These are phyloP conservation scores for Sporobolomyces pararoseus DNA, from an alignment of 768 basidiomycete species.

Conservation along the genomic window DNA sequence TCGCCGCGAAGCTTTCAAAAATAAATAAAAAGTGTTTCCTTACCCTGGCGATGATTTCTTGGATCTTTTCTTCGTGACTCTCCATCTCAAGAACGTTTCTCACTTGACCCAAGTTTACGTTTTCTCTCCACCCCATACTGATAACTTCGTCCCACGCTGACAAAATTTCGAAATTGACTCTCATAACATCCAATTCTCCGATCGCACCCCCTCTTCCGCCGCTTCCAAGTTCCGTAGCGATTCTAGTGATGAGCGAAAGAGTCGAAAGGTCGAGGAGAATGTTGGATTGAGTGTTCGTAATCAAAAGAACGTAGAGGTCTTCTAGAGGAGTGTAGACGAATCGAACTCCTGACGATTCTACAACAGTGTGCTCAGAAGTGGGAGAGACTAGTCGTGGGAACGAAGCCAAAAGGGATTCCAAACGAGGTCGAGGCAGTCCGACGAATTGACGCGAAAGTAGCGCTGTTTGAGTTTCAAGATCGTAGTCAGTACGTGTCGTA, in stretches of 20 bases:
- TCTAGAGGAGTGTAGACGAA: slow-evolving; percentile 50
- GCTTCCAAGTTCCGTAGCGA: slow-evolving; percentile 72
- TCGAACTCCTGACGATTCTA: slow-evolving; percentile 43
- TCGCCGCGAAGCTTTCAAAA: too few relatives aligned
- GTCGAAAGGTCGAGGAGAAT: slow-evolving; percentile 98
- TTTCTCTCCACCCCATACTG: slow-evolving; percentile 65
- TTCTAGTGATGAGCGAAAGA: slow-evolving; percentile 84
- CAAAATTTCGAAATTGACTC: slow-evolving; percentile 86
- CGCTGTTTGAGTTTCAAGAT: slow-evolving; percentile 54
- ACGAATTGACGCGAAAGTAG: slow-evolving; percentile 95
- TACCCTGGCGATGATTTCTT: slow-evolving; percentile 94
- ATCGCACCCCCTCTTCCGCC: slow-evolving; percentile 57
- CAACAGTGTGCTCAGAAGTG: slow-evolving; percentile 61
- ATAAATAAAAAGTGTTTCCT: slow-evolving; percentile 48
- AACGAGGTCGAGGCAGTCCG: slow-evolving; percentile 82
- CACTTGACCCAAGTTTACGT: slow-evolving; percentile 53
- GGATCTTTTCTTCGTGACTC: slow-evolving; percentile 64
- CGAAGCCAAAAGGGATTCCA: slow-evolving; percentile 91
- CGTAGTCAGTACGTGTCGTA: background rate
- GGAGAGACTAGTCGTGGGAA: slow-evolving; percentile 96
- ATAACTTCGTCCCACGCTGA: slow-evolving; percentile 97
- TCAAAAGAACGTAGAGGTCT: slow-evolving; percentile 92
- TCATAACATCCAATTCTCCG: slow-evolving; percentile 82
- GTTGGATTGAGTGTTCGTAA: slow-evolving; percentile 98
- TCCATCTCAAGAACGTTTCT: slow-evolving; percentile 55